Conservation (phyloP, 140 eudicot species). For the Flaveria floridana region DNA sequence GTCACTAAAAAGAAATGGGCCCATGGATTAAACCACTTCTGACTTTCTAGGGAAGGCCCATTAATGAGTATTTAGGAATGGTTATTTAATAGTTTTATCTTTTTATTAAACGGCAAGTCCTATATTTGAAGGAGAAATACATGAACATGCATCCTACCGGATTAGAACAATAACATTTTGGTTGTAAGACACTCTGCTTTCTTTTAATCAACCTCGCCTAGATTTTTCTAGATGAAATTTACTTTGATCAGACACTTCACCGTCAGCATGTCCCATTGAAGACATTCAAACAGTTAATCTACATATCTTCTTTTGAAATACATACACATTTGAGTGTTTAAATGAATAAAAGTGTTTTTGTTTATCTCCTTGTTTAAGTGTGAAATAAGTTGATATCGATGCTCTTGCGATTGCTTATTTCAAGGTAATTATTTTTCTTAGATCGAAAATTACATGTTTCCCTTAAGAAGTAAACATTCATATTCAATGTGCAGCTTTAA, state of each 20-base stretch:
- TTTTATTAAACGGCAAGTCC: no score
- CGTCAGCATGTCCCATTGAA: no score
- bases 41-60: constrained; percentile 11
- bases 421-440: background rate
- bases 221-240: no score
- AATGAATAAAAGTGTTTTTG: background rate
- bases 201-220: no score
- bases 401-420: background rate
- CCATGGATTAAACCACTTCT: background rate
- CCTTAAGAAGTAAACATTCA: background rate
- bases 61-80: background rate
- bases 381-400: background rate
- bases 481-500: background rate
- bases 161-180: no score
- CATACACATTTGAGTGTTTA: background rate
- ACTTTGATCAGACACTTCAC: no score
- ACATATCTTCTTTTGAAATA: no score
- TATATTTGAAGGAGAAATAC: no score
- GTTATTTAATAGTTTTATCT: no score
- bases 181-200: no score
- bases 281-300: background rate
- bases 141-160: no score
- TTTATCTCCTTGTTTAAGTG: background rate
- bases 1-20: background rate
- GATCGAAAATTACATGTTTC: background rate